Base-by-base conservation (phyloP, 768 basidiomycete genomes). In the Amanita exitialis region DNA sequence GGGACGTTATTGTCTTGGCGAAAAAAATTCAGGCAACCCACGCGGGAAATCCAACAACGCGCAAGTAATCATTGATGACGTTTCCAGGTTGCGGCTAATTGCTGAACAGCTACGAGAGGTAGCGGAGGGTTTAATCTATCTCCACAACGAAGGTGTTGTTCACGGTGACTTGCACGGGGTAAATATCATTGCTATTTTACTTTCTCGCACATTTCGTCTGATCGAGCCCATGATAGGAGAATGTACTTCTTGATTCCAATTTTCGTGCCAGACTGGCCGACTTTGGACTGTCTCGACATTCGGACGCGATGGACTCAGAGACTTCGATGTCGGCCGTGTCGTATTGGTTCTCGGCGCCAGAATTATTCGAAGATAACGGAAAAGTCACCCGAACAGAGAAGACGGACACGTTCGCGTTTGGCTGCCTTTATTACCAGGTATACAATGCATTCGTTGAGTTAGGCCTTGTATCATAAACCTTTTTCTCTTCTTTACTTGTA, bases 381-480 rank as follows among this genome's bases (percentile, higher is more conserved):
- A 9, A 4, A 16, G n/a, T 43, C 3, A 43, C 8, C 1, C 38
- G 28, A 20, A 50, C 49, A 27, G 41, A 42, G 4, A 20, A 50
- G 18, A 21, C 39, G 6, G 49, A 50, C 15, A 18, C 18, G 1
- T 50, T 16, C 15, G n/a, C 49, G 0, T 50, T 43, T 27, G 49
- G 6, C 5, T 43, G 49, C 37, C 39, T 50, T 6, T 50, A 50
- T 32, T 50, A 50, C 5, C 27, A 50, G 16, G 49, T 43, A 32
- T 7, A 15, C 18, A 9, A 15, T 1, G 10, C 16, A 4, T 9
- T 13, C 6, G 8, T 23, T 18, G 10, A 9, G 15, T 44, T 13
- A 16, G 13, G 30, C 3, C 15, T 7, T 3, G 27, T 15, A 20
- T 21, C 16, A 23, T 47, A 7, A 37, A 38, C 8, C 1, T 23